Evolutionary conservation across 768 basidiomycete species (phyloP), one percentile per base, ranked within the genome.

Genomic region (Mycena polygramma): DNA sequence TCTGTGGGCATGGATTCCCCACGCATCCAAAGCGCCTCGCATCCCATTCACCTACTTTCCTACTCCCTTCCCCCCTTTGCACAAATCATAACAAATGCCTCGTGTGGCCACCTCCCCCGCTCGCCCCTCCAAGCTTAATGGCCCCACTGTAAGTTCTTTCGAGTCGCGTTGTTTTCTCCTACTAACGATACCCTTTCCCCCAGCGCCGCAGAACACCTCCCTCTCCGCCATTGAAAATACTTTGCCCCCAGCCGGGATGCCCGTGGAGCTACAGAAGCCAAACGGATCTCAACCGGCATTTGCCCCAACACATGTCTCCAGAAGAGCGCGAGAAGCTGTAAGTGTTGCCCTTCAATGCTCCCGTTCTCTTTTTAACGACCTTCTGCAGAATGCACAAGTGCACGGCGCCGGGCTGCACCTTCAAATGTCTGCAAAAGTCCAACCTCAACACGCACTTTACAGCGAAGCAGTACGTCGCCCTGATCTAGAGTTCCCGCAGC

Each of bases 181-280:
- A 30, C 54, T 61, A 9, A 57, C 15, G 15, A 10, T 30, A n/a
- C 1, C 14, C 7, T 43, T 7, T 19, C 22, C 45, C 14, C 2
- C 54, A 69, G 69, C 49, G 54, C 20, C 59, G 69, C 14, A 66
- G 43, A 30, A 46, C n/a, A 0, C 69, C 69, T 62, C 69, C 69
- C 7, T 48, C 3, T 35, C 57, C 64, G 19, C 64, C 69, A 7
- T 36, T 69, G 54, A 20, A 7, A 14, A 15, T 53, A 35, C 59
- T n/a, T 0, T 70, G 69, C 59, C 19, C 69, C 14, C 14, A 49
- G 1, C 6, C 13, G 1, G 52, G 20, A 7, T 70, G 64, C 59
- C 48, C 39, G 36, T 70, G 69, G 69, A 70, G 64, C 46, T 70
- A 41, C 51, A 15, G 11, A 9, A 59, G 46, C 2, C 15, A 41